A percentile compares a stretch with the other conserved stretches of the same genome.
phyloP scores from a whole-genome alignment of 2,329 filamentous ascomycete genomes.

The Alternaria ventricosa region DNA sequence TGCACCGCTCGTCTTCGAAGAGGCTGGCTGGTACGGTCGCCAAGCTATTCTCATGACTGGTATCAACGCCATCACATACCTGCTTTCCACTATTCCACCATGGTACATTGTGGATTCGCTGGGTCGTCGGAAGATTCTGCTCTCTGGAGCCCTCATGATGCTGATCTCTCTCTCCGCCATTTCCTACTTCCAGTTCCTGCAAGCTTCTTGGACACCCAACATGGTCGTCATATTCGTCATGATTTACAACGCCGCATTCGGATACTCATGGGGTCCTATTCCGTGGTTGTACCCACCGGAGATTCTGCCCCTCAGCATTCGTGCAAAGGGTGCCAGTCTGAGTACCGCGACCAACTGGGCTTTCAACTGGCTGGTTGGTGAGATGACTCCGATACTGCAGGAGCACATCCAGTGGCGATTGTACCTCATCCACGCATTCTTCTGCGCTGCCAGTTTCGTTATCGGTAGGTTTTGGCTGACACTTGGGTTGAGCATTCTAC shows the following conservation, averaged over 20 bases:
- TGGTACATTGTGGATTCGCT: conserved; percentile 97
- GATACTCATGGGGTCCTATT: conserved; percentile 96
- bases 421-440: conserved; percentile 95
- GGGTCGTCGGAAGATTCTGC: conserved; percentile 86
- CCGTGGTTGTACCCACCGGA: conserved; percentile 99
- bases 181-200: conserved; percentile 93
- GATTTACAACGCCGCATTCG: conserved; percentile 97
- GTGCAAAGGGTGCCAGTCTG: conserved; percentile 94
- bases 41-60: conserved; percentile 96
- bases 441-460: conserved; percentile 93
- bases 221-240: conserved; percentile 95
- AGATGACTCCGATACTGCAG: conserved; percentile 92
- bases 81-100: conserved; percentile 89
- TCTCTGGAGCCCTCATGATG: conserved; percentile 91
- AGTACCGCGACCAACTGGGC: conserved; percentile 98
- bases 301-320: conserved; percentile 94
- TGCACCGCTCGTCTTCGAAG: conserved; percentile 93
- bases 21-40: conserved; percentile 92
- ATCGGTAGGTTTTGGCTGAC: conserved; percentile 71
- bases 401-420: conserved; percentile 91
- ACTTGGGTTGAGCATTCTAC: conserved; percentile 11
- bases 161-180: conserved; percentile 84
- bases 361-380: conserved; percentile 96
- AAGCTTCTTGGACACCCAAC: conserved; percentile 77
- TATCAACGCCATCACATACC: conserved; percentile 90